Conservation (phyloP, 768 basidiomycete species). For the Mycena maculata region DNA sequence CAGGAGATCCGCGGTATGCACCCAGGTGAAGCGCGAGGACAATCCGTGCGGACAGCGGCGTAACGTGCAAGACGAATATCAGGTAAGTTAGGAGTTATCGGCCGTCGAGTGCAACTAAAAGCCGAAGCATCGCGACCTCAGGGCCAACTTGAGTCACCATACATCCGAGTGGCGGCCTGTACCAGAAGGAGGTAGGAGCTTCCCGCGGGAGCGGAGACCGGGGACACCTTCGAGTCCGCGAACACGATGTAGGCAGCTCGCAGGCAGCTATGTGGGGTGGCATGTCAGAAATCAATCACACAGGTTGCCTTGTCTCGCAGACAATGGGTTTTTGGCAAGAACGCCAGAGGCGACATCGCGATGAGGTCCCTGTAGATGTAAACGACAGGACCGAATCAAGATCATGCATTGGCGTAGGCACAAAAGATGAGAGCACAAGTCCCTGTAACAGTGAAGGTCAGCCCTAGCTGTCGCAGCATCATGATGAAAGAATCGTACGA, state of each 20-base stretch:
- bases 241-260: constrained; percentile 11
- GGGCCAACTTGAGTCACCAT: constrained; percentile 2
- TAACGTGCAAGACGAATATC: neutral
- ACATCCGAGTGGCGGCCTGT: neutral
- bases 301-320: neutral
- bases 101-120: neutral
- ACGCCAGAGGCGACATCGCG: neutral
- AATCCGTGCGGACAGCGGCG: constrained; percentile 11
- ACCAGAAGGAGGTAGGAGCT: constrained; percentile 7
- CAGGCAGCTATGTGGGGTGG: neutral
- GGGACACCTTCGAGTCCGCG: constrained; percentile 16
- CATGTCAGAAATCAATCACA: constrained; percentile 22
- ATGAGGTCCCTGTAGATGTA: neutral
- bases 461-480: constrained; percentile 1
- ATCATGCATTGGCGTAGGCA: neutral
- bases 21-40: neutral
- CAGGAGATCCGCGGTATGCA: constrained; percentile 18
- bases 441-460: neutral
- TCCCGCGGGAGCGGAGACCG: constrained; percentile 19
- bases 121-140: neutral
- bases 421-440: neutral
- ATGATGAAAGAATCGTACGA: constrained; percentile 27
- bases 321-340: constrained; percentile 3
- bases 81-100: constrained; percentile 6
- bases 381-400: neutral